Conservation (phyloP, 2,329 filamentous ascomycete genomes). For the Fusarium sp. region DNA sequence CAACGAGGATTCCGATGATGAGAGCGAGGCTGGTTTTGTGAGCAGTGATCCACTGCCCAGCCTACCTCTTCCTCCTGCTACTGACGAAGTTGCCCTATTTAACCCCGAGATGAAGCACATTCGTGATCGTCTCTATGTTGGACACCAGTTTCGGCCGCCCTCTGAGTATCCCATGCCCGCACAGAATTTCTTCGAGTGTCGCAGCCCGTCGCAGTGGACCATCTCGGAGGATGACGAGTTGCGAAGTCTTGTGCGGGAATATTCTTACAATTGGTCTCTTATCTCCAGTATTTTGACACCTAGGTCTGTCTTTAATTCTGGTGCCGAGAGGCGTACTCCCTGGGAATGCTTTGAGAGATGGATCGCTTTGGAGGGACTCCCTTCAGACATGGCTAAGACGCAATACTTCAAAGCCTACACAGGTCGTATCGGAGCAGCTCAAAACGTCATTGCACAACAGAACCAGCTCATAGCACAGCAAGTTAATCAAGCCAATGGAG, state of each 20-base stretch:
- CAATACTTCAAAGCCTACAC: constrained; percentile 89
- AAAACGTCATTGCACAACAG: constrained; percentile 66
- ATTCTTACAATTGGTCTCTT: constrained; percentile 97
- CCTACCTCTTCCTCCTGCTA: constrained; percentile 73
- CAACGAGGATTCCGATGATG: constrained; percentile 77
- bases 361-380: constrained; percentile 91
- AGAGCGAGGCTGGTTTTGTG: constrained; percentile 68
- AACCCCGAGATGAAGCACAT: constrained; percentile 90
- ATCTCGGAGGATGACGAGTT: constrained; percentile 91
- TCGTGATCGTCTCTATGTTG: constrained; percentile 88
- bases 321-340: constrained; percentile 88
- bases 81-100: constrained; percentile 86
- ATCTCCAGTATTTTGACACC: constrained; percentile 85
- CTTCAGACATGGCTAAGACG: constrained; percentile 93
- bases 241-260: constrained; percentile 85
- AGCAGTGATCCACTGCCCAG: constrained; percentile 63
- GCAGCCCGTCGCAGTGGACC: constrained; percentile 92
- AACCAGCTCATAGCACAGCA: constrained; percentile 66
- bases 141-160: constrained; percentile 92
- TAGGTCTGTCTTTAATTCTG: constrained; percentile 83
- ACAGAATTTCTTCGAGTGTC: constrained; percentile 89
- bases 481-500: constrained; percentile 58
- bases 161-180: constrained; percentile 92
- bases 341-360: constrained; percentile 99
- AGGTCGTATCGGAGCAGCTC: constrained; percentile 70